Percentiles rank a stretch among this genome's conserved stretches.
These are phyloP conservation scores for Santalum album DNA, from an alignment of 164 flowering plant species.

Conservation along the genomic window DNA sequence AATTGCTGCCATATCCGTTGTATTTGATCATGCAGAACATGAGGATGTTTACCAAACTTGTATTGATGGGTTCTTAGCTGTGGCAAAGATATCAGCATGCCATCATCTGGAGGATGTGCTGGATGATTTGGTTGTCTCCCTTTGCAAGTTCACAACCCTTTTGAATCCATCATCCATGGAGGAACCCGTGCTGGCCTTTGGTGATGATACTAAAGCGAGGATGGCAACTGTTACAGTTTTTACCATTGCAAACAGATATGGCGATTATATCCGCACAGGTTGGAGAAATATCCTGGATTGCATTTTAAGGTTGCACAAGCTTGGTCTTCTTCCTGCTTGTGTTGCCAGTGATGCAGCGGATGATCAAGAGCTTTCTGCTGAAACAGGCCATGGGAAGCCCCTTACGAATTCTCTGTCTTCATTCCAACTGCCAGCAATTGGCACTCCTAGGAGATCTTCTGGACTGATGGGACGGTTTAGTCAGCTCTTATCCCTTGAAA, in stretches of 20 bases:
- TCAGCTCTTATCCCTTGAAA: constrained; percentile 38
- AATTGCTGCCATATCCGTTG: constrained; percentile 49
- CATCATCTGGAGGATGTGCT: constrained; percentile 51
- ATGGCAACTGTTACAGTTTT: constrained; percentile 46
- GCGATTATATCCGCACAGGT: constrained; percentile 44
- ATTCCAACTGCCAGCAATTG: constrained; percentile 28
- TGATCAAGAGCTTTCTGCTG: constrained; percentile 34
- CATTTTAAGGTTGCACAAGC: constrained; percentile 39
- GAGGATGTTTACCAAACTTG: constrained; percentile 45
- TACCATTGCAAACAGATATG: constrained; percentile 41
- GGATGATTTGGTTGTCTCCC: constrained; percentile 42
- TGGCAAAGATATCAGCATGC: constrained; percentile 47
- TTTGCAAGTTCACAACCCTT: constrained; percentile 45
- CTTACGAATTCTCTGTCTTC: constrained; percentile 28
- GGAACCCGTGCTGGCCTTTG: constrained; percentile 41
- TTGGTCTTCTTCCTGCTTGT: constrained; percentile 48
- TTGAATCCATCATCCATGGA: constrained; percentile 37
- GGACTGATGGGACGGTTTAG: constrained; percentile 49
- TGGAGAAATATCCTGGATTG: constrained; percentile 54
- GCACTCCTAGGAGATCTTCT: constrained; percentile 45
- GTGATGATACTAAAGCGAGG: constrained; percentile 45
- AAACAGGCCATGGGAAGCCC: constrained; percentile 36
- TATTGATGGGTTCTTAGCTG: constrained; percentile 47
- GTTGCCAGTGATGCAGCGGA: constrained; percentile 47
- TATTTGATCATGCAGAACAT: constrained; percentile 45